Evolutionary conservation across 495 filamentous ascomycete species (phyloP).

Genomic region (Tuber borchii): DNA sequence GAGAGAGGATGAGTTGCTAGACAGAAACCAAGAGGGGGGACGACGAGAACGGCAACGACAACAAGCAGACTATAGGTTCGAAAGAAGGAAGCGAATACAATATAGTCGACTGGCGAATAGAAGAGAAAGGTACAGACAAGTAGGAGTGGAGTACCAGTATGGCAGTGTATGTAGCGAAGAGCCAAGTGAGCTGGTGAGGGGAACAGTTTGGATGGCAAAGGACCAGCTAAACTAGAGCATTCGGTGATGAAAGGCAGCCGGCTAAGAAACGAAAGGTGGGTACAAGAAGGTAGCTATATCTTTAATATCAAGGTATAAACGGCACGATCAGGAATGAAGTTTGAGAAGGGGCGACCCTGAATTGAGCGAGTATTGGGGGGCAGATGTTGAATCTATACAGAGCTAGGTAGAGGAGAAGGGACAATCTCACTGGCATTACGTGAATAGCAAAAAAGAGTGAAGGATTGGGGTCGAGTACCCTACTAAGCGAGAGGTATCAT

Average conservation of each 20-base stretch:
- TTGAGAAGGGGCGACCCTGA: slow-evolving; percentile 21
- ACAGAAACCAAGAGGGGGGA: neutral
- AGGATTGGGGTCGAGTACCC: too few species aligned
- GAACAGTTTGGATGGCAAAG: neutral
- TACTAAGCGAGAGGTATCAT: too few species aligned
- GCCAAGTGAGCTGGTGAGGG: neutral
- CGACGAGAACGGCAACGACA: slow-evolving; percentile 2
- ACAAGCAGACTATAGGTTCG: neutral
- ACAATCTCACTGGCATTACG: too few species aligned
- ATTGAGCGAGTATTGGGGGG: slow-evolving; percentile 4
- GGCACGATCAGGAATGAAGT: slow-evolving; percentile 37
- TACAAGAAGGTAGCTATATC: neutral
- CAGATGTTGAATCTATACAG: slow-evolving; percentile 24
- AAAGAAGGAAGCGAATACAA: neutral
- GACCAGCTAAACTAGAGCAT: neutral
- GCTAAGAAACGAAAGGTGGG: neutral
- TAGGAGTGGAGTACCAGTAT: neutral
- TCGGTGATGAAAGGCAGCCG: neutral
- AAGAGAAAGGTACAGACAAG: neutral
- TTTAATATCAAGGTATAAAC: neutral
- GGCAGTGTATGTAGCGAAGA: neutral
- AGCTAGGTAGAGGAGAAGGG: slow-evolving; percentile 22
- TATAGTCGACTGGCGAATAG: neutral
- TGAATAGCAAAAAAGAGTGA: too few species aligned
- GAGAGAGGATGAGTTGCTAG: slow-evolving; percentile 1